phyloP scores from a whole-genome alignment of 2,329 filamentous ascomycete genomes.

The Rutstroemia sp. region DNA sequence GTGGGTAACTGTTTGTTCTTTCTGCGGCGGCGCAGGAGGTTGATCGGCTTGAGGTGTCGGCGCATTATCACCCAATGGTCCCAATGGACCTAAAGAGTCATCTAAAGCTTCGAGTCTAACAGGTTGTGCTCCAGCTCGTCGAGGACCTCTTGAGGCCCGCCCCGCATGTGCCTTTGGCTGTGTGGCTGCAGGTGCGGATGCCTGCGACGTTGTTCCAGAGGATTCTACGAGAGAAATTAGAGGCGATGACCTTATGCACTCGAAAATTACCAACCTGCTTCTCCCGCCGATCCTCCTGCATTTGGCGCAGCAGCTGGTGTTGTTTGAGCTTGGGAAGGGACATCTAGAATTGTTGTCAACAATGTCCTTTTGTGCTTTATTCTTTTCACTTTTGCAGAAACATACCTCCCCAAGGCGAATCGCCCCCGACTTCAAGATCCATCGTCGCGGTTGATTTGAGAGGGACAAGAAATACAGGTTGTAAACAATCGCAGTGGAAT shows the following conservation, averaged over 20 bases:
- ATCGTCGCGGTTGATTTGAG: conserved; percentile 24
- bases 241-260: not conserved
- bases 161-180: conserved; percentile 20
- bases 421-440: conserved; percentile 38
- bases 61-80: conserved; percentile 50
- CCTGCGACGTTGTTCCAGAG: conserved; percentile 13
- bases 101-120: conserved; percentile 72
- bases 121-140: conserved; percentile 64
- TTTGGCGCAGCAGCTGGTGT: conserved; percentile 19
- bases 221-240: conserved; percentile 15
- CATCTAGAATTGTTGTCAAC: conserved; percentile 29
- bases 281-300: conserved; percentile 21
- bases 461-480: too few species aligned
- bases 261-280: conserved; percentile 9
- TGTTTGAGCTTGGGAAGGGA: conserved; percentile 34
- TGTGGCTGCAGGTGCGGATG: conserved; percentile 6
- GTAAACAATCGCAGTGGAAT: not conserved
- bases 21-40: conserved; percentile 62
- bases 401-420: conserved; percentile 40
- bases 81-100: conserved; percentile 69
- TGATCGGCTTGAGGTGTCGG: conserved; percentile 36
- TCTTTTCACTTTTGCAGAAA: conserved; percentile 5
- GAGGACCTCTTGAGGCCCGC: conserved; percentile 31
- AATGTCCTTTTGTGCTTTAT: not conserved
- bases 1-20: conserved; percentile 56